Evolutionary conservation across 2,329 filamentous ascomycete genomes (phyloP), one percentile per base, ranked within the genome.

Genomic region (Aspergillus ochraceoroseus): DNA sequence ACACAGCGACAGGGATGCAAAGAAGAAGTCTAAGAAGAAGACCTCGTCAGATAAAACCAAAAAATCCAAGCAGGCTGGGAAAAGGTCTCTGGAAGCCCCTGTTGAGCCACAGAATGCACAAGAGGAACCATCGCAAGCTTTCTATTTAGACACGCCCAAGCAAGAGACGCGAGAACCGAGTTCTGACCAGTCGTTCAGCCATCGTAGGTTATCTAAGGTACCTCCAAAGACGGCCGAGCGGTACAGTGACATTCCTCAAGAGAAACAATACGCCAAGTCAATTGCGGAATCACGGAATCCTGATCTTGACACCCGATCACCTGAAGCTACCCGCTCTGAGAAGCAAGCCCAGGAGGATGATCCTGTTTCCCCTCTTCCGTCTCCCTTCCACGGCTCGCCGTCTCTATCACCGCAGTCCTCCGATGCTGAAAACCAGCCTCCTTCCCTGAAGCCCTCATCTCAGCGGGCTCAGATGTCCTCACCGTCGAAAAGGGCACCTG

Each of bases 341-440:
- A 33, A 36, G 39, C 22, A 26, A 38, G 18, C 34, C 44, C 17
- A 45, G 40, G 44, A 35, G 40, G 41, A 38, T 31, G 32, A 27
- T 14, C 26, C 46, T 7, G 46, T 58, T 15, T 62, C 58, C n/a
- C 57, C 60, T 14, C 48, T 57, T 6, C 53, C 57, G 7, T 47
- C 51, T 20, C 39, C 46, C 62, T 77, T 57, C 17, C 55, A 58
- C 41, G 54, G 50, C 8, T 76, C 78, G 0, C 81, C 80, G 0
- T 85, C 82, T 0, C 75, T 76, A 12, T 85, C 84, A 1, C 82
- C 82, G 0, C 84, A 87, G 52, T 83, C 84, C 1, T 89, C 85
- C 0, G 83, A 92, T 57, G 83, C 83, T 0, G 86, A 92, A 61
- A 90, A 90, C 52, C 80, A 77, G 32, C 84, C 84, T 1, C 85